phyloP scores from a whole-genome alignment of 169 alveolate genomes.

The Perkinsus marinus region DNA sequence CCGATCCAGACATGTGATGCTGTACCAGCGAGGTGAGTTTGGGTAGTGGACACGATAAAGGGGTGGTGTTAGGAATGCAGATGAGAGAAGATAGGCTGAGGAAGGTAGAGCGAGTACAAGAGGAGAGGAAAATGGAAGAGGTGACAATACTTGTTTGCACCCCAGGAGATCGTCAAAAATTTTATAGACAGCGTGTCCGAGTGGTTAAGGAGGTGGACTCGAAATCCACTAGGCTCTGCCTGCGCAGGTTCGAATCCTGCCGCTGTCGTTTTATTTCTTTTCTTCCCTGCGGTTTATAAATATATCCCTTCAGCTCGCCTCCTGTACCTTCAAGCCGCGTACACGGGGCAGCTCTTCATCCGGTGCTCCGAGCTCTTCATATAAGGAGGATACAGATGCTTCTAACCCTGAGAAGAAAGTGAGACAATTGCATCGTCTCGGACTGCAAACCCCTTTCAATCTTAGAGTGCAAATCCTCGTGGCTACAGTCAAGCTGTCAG shows the following conservation, averaged over 20 bases:
- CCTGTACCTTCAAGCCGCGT: background rate
- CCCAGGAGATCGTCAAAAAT: background rate
- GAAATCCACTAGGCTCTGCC: conserved; percentile 80
- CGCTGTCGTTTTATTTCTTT: conserved; percentile 57
- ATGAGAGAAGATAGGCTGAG: background rate
- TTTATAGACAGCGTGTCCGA: conserved; percentile 60
- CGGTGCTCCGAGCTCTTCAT: too few relatives aligned
- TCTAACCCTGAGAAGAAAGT: too few relatives aligned
- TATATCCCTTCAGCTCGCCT: background rate
- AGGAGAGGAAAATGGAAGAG: background rate
- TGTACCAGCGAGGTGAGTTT: background rate
- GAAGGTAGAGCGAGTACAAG: background rate
- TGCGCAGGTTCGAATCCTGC: conserved; percentile 91
- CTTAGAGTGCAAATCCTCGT: background rate
- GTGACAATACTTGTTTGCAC: background rate
- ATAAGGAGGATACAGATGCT: too few relatives aligned
- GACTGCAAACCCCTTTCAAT: too few relatives aligned
- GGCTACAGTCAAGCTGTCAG: background rate
- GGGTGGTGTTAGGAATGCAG: background rate
- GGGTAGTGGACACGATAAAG: background rate
- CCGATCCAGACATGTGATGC: background rate
- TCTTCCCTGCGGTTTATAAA: background rate
- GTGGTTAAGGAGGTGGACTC: conserved; percentile 72
- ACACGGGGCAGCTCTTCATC: background rate
- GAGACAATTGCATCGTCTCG: too few relatives aligned